Percentiles rank a stretch among this genome's conserved stretches.
Conservation (phyloP, 768 basidiomycete species). For the Podaxis sp. region DNA sequence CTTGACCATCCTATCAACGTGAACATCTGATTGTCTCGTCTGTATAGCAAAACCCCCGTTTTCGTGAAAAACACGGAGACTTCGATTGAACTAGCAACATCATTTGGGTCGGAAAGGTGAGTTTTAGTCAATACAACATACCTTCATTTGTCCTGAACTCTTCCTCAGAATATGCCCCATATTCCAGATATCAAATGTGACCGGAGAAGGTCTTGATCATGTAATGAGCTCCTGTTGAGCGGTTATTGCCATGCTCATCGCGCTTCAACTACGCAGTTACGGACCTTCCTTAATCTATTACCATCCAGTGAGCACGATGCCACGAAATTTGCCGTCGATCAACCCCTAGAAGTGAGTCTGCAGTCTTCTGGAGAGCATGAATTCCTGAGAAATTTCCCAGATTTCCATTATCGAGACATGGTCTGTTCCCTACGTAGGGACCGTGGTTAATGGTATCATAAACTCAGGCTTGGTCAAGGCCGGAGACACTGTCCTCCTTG, state of each 20-base stretch:
- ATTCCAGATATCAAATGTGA: slow-evolving; percentile 92
- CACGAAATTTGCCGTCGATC: slow-evolving; percentile 77
- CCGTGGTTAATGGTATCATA: slow-evolving; percentile 82
- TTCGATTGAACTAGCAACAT: slow-evolving; percentile 74
- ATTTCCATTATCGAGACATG: slow-evolving; percentile 86
- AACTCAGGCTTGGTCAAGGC: slow-evolving; percentile 73
- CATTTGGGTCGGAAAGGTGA: slow-evolving; percentile 74
- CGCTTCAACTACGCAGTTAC: slow-evolving; percentile 46
- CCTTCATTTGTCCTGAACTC: slow-evolving; percentile 7
- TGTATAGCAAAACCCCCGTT: slow-evolving; percentile 70
- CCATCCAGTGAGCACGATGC: slow-evolving; percentile 85
- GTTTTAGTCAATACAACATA: slow-evolving; percentile 15
- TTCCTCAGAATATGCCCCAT: slow-evolving; percentile 77
- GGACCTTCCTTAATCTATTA: slow-evolving; percentile 88
- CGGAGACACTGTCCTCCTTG: slow-evolving; percentile 81
- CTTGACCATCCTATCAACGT: neutral
- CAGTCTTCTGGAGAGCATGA: neutral
- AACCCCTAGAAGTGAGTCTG: slow-evolving; percentile 68
- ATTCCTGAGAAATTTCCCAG: slow-evolving; percentile 33
- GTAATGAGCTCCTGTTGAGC: slow-evolving; percentile 36
- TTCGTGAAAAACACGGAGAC: slow-evolving; percentile 82
- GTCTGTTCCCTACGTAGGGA: slow-evolving; percentile 86
- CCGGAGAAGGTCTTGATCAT: slow-evolving; percentile 85
- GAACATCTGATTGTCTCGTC: neutral
- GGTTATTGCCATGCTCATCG: neutral